Conservation (phyloP, 129 eudicot species). For the Tanacetum coccineum region DNA sequence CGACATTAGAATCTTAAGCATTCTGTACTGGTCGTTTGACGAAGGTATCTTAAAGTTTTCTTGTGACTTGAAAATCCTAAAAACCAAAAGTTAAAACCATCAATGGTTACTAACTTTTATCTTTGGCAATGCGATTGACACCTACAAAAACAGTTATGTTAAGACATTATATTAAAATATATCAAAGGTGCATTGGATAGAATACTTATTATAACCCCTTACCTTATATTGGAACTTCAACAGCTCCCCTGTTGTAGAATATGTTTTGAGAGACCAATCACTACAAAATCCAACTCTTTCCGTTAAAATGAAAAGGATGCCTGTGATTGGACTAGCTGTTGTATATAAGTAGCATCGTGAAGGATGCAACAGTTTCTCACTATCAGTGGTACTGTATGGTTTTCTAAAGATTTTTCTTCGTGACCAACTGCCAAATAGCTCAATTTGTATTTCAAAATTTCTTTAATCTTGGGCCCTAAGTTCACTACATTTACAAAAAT, state of each 20-base stretch:
- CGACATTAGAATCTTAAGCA: neutral
- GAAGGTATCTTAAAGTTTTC: conserved; percentile 21
- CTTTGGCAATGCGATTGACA: conserved; percentile 31
- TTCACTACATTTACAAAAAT: conserved; percentile 11
- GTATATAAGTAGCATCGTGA: conserved; percentile 33
- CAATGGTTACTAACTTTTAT: conserved; percentile 34
- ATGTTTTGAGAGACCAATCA: conserved; percentile 25
- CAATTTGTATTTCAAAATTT: conserved; percentile 35
- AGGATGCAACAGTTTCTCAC: conserved; percentile 33
- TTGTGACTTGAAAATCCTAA: conserved; percentile 27
- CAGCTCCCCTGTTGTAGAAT: conserved; percentile 26
- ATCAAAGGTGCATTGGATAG: neutral
- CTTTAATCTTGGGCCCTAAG: conserved; percentile 25
- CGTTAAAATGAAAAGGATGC: conserved; percentile 32
- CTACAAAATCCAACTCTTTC: conserved; percentile 33
- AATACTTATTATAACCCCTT: neutral
- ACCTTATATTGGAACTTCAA: conserved; percentile 34
- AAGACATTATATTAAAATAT: neutral
- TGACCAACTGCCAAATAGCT: conserved; percentile 26
- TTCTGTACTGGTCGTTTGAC: neutral
- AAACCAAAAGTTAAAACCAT: conserved; percentile 36
- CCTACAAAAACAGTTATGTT: conserved; percentile 11
- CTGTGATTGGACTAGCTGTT: conserved; percentile 32
- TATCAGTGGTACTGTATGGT: conserved; percentile 14
- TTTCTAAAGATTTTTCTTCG: conserved; percentile 20